phyloP scores from a whole-genome alignment of 441 rosid species.

The Adansonia madagascariensis region DNA sequence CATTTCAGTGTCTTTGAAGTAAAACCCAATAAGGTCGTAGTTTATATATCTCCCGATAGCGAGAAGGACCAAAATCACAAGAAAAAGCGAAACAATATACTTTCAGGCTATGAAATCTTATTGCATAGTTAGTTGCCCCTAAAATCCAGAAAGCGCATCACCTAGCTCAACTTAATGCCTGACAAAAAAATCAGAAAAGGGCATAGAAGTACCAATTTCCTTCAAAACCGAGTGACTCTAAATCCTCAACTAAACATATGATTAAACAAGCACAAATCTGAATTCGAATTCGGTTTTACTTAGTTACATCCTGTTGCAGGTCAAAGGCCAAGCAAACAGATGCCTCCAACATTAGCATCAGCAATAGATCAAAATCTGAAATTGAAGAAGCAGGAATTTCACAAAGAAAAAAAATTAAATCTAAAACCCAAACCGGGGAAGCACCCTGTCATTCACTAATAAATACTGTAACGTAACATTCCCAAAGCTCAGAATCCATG shows the following conservation, averaged over 20 bases:
- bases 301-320: not conserved
- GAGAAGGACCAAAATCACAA: not conserved
- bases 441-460: not conserved
- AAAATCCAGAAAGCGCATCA: not conserved
- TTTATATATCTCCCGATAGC: not conserved
- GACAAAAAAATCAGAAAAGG: not conserved
- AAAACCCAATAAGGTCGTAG: not conserved
- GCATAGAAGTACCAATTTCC: not conserved
- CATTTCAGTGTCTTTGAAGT: not conserved
- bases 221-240: not conserved
- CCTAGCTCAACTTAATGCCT: not conserved
- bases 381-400: not conserved
- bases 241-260: not conserved
- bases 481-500: conserved; percentile 19
- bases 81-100: not conserved
- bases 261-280: conserved; percentile 11
- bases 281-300: not conserved
- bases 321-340: conserved; percentile 21
- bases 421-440: not conserved
- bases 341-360: conserved; percentile 24
- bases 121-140: not conserved
- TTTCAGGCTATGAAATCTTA: not conserved
- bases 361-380: conserved; percentile 32
- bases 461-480: not conserved
- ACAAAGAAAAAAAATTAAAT: not conserved